Conservation (phyloP, 495 filamentous ascomycete species). For the Xylaria flabelliformis region DNA sequence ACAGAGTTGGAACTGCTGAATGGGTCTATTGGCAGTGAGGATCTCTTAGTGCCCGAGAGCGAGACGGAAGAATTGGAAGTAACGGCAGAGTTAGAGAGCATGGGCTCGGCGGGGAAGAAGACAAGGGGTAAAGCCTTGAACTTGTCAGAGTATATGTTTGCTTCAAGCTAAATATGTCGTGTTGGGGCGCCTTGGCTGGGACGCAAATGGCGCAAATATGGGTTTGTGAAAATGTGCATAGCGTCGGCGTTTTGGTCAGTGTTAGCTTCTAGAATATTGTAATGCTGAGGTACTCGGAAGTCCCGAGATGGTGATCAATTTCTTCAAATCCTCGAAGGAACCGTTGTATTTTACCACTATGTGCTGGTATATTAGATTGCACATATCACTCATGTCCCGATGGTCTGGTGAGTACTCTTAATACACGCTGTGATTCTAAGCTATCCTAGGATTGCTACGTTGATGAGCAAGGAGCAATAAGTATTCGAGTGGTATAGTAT, state of each 20-base stretch:
- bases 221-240: conserved; percentile 32
- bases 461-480: neutral
- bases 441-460: neutral
- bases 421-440: neutral
- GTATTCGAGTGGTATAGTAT: neutral
- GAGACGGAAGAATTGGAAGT: conserved; percentile 53
- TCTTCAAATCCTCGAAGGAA: too few relatives aligned
- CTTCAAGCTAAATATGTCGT: conserved; percentile 31
- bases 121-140: conserved; percentile 45
- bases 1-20: conserved; percentile 48
- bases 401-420: too few relatives aligned
- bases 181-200: neutral
- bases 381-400: neutral
- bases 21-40: conserved; percentile 70
- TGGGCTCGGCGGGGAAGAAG: conserved; percentile 29
- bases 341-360: neutral
- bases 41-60: conserved; percentile 73
- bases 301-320: neutral
- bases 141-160: conserved; percentile 63
- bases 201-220: conserved; percentile 3
- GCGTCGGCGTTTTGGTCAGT: conserved; percentile 33
- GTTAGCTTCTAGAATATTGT: neutral
- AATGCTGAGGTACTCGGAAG: neutral
- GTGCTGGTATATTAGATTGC: too few relatives aligned
- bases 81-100: conserved; percentile 31